phyloP scores from a whole-genome alignment of 352 stramenopile species.

The Globisporangium alternatum region DNA sequence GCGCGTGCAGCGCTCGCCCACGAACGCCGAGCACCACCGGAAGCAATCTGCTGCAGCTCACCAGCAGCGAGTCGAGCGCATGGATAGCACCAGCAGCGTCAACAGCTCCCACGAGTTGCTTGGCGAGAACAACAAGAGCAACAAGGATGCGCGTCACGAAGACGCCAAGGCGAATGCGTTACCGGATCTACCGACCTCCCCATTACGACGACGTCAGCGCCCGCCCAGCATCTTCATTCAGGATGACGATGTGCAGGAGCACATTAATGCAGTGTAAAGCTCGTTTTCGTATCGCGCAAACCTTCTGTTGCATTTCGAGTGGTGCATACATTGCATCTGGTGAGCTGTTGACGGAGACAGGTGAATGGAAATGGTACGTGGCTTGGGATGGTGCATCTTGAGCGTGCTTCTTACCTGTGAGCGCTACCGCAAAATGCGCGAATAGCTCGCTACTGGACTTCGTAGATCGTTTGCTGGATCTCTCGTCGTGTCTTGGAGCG shows the following conservation, averaged over 20 bases:
- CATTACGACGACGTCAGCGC: constrained; percentile 31
- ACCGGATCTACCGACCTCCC: constrained; percentile 27
- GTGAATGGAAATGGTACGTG: background rate
- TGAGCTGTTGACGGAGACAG: background rate
- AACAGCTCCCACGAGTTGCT: constrained; percentile 34
- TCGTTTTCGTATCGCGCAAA: background rate
- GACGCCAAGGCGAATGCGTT: constrained; percentile 4
- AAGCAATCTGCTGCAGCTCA: background rate
- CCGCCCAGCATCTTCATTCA: constrained; percentile 23
- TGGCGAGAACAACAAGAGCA: background rate
- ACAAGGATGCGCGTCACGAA: constrained; percentile 3
- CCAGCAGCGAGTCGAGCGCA: constrained; percentile 14
- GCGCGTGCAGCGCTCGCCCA: constrained; percentile 62
- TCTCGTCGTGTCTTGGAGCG: constrained; percentile 38
- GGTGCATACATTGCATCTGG: background rate
- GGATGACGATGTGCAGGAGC: constrained; percentile 23
- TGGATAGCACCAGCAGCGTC: constrained; percentile 43
- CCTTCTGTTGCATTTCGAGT: background rate
- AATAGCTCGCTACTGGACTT: constrained; percentile 19
- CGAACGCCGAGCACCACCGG: constrained; percentile 17
- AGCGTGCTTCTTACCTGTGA: background rate
- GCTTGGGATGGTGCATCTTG: background rate
- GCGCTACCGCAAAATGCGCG: background rate
- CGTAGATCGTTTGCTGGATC: constrained; percentile 24
- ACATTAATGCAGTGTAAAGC: constrained; percentile 30